Conservation (phyloP, 2,329 filamentous ascomycete genomes). For the Cadophora sp. region DNA sequence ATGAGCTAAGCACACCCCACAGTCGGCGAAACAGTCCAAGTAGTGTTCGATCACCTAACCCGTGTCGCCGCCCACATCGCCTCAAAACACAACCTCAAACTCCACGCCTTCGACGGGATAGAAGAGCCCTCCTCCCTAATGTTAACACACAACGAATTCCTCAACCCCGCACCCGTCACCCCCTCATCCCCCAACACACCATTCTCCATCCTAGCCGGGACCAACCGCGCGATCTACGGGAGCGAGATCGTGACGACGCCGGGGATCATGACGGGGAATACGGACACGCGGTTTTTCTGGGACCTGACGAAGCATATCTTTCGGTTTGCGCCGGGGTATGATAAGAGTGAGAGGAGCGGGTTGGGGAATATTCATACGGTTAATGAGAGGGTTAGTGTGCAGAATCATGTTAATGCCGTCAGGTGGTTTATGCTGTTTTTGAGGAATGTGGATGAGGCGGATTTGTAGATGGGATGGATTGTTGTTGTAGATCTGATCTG, state of each 20-base stretch:
- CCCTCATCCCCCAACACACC: conserved; percentile 3
- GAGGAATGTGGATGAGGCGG: conserved; percentile 18
- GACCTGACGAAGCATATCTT: conserved; percentile 18
- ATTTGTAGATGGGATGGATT: neutral
- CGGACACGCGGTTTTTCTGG: conserved; percentile 18
- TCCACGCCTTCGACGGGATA: conserved; percentile 17
- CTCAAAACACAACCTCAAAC: conserved; percentile 17
- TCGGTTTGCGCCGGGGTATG: conserved; percentile 20
- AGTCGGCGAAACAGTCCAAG: conserved; percentile 20
- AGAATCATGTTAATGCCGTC: conserved; percentile 16
- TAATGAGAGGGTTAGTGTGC: conserved; percentile 14
- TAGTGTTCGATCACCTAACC: conserved; percentile 18
- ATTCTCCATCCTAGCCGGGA: conserved; percentile 10
- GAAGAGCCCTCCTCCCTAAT: conserved; percentile 14
- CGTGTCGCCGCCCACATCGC: conserved; percentile 8
- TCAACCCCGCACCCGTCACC: conserved; percentile 14
- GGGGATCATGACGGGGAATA: conserved; percentile 18
- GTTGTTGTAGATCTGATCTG: neutral
- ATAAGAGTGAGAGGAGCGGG: conserved; percentile 15
- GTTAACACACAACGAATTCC: conserved; percentile 2
- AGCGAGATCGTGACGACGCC: conserved; percentile 4
- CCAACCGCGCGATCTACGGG: conserved; percentile 7
- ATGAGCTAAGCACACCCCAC: neutral
- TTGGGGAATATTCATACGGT: conserved; percentile 22
- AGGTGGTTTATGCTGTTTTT: conserved; percentile 22